Evolutionary conservation across 108 stramenopile genomes (phyloP).

Genomic region (Mayamaea pseudoterrestris): DNA sequence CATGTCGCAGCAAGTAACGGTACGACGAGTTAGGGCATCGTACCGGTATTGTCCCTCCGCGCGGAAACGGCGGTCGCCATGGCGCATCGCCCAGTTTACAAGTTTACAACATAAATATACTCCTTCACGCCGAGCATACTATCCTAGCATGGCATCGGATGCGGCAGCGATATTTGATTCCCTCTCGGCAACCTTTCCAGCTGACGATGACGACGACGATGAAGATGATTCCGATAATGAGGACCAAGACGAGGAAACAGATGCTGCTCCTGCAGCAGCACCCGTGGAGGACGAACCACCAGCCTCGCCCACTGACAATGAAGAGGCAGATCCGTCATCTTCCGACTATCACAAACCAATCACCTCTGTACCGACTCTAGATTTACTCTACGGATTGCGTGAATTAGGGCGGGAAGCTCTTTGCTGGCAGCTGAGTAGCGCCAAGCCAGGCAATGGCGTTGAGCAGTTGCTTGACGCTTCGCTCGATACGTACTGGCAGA

Average conservation of each 20-base stretch:
- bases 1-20: no score
- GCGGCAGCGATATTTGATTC: no score
- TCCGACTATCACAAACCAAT: constrained; percentile 28
- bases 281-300: constrained; percentile 13
- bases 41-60: no score
- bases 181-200: no score
- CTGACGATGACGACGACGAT: constrained; percentile 8
- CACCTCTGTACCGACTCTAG: constrained; percentile 39
- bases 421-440: constrained; percentile 83
- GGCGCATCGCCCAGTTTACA: no score
- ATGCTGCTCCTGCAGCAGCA: constrained; percentile 4
- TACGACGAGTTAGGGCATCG: no score
- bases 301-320: neutral
- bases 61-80: no score
- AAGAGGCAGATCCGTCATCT: neutral
- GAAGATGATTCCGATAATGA: constrained; percentile 8
- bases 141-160: no score
- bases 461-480: constrained; percentile 79
- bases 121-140: no score
- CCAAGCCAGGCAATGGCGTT: constrained; percentile 97
- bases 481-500: constrained; percentile 92
- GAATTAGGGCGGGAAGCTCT: constrained; percentile 77
- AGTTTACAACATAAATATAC: no score
- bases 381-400: constrained; percentile 45
- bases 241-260: constrained; percentile 17